Evolutionary conservation across 305 asterid genomes (phyloP).

Genomic region (Fraxinus xanthoxyloides): DNA sequence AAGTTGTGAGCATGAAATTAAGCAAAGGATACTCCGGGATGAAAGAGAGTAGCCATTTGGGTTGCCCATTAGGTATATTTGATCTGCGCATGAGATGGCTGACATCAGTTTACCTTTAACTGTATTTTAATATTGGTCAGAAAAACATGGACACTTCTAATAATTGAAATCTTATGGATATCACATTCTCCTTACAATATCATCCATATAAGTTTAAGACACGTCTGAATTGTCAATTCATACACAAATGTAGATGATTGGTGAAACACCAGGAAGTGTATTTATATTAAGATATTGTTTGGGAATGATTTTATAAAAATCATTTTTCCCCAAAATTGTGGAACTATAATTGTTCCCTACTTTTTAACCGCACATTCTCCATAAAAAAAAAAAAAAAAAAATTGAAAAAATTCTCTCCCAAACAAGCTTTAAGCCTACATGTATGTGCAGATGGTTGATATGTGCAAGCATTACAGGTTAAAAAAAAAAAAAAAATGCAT

Average conservation of each 20-base stretch:
- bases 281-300: neutral
- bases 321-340: neutral
- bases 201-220: neutral
- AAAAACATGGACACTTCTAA: constrained; percentile 3
- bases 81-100: constrained; percentile 53
- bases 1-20: constrained; percentile 83
- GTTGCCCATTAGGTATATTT: constrained; percentile 84
- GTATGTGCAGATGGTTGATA: neutral
- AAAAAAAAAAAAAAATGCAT: neutral
- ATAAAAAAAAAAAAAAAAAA: too few species aligned
- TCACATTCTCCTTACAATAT: neutral
- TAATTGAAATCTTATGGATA: neutral
- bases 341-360: neutral
- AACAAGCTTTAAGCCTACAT: neutral
- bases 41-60: constrained; percentile 84
- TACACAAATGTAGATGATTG: neutral
- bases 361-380: neutral
- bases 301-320: neutral
- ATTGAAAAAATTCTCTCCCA: neutral
- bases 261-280: neutral
- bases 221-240: neutral
- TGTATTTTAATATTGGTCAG: neutral
- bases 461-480: neutral
- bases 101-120: neutral
- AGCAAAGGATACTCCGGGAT: constrained; percentile 86